These are phyloP conservation scores for Suaeda aralocaspica DNA, from an alignment of 148 eudicot species.

Conservation along the genomic window DNA sequence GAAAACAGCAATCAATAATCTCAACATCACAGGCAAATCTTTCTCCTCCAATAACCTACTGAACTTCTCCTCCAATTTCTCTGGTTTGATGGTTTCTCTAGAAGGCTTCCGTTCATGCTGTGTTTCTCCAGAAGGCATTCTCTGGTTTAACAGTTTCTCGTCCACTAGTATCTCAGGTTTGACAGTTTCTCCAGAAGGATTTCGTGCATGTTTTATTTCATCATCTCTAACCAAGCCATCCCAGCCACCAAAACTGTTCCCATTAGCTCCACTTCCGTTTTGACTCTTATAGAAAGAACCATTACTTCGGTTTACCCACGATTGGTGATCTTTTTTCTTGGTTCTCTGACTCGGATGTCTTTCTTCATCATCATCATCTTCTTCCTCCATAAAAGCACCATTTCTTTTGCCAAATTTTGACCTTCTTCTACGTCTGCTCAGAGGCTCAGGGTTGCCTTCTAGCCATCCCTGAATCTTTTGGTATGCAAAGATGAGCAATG, in stretches of 20 bases:
- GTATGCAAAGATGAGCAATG: conserved; percentile 46
- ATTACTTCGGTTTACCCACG: conserved; percentile 35
- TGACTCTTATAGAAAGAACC: conserved; percentile 23
- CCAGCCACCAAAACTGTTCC: conserved; percentile 70
- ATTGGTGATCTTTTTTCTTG: conserved; percentile 33
- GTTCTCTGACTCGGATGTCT: conserved; percentile 13
- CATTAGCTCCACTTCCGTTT: conserved; percentile 1
- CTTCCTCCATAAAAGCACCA: conserved; percentile 22
- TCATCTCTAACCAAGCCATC: conserved; percentile 48
- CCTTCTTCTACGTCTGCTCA: conserved; percentile 23
- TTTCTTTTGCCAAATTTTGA: conserved; percentile 22
- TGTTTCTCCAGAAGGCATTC: conserved; percentile 24
- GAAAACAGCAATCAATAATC: conserved; percentile 59
- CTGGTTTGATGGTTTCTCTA: conserved; percentile 2
- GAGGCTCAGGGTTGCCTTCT: conserved; percentile 28
- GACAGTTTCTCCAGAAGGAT: conserved; percentile 8
- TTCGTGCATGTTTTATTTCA: conserved; percentile 11
- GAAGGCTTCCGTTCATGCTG: conserved; percentile 5
- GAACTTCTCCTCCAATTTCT: conserved; percentile 27
- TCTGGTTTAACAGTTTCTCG: too few species aligned
- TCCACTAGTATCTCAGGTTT: conserved; percentile 21
- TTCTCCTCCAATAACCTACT: conserved; percentile 26
- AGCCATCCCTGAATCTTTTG: conserved; percentile 34
- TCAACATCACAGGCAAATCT: conserved; percentile 56
- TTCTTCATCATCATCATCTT: conserved; percentile 27